Conservation (phyloP, 2,329 filamentous ascomycete genomes). For the Fusarium sterilihyphosum region DNA sequence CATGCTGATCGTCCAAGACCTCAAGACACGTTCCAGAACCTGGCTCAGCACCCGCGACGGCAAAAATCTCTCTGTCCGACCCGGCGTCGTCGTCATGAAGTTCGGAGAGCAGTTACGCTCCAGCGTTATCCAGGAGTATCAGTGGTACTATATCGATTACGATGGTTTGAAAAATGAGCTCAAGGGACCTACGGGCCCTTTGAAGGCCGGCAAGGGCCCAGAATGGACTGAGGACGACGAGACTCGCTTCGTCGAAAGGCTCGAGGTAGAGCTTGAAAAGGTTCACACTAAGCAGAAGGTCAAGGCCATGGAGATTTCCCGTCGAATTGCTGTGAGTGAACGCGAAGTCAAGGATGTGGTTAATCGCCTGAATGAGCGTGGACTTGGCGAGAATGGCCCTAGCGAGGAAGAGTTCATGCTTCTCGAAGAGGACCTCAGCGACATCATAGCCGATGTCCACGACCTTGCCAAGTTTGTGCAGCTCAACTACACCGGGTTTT, state of each 20-base stretch:
- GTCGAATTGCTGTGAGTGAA: conserved; percentile 87
- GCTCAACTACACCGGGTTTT: conserved; percentile 98
- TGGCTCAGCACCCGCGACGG: conserved; percentile 52
- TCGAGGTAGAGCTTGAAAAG: conserved; percentile 95
- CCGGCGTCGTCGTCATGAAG: conserved; percentile 72
- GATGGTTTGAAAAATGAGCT: conserved; percentile 90
- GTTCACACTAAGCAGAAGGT: conserved; percentile 98
- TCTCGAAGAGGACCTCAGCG: conserved; percentile 92
- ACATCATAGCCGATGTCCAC: conserved; percentile 98
- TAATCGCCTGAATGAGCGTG: conserved; percentile 73
- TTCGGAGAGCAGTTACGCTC: conserved; percentile 98
- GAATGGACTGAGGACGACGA: conserved; percentile 94
- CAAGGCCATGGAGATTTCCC: conserved; percentile 94
- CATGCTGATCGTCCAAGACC: conserved; percentile 65
- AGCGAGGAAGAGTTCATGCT: conserved; percentile 93
- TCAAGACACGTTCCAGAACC: conserved; percentile 54
- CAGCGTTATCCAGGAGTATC: conserved; percentile 95
- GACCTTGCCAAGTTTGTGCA: conserved; percentile 98
- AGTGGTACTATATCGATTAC: conserved; percentile 99
- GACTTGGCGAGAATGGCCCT: conserved; percentile 66
- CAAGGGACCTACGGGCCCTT: conserved; percentile 72
- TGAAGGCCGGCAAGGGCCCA: conserved; percentile 55
- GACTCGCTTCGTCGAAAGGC: conserved; percentile 82
- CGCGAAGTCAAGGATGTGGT: conserved; percentile 91
- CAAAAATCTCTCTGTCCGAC: conserved; percentile 49